Evolutionary conservation across 768 basidiomycete species (phyloP).

Genomic region (Naganishia vishniacii): DNA sequence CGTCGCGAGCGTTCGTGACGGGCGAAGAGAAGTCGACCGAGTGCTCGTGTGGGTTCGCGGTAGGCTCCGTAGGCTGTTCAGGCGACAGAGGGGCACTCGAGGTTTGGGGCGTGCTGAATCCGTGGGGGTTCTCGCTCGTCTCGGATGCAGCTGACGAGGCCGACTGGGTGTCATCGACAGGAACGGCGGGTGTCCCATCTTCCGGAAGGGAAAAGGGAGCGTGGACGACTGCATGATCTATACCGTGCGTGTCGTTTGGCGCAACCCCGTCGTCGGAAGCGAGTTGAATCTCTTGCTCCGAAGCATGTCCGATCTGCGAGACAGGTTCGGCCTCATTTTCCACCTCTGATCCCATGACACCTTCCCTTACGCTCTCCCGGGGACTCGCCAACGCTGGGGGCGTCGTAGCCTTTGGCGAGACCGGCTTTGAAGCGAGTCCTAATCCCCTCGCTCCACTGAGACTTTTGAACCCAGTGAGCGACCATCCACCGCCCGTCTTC

Average conservation of each 20-base stretch:
- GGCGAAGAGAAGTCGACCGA: conserved; percentile 21
- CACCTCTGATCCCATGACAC: not conserved
- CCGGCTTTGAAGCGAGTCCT: conserved; percentile 4
- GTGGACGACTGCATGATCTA: too few relatives aligned
- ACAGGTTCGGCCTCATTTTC: not conserved
- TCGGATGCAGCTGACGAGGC: conserved; percentile 15
- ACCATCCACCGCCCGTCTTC: conserved; percentile 18
- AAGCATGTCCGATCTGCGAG: not conserved
- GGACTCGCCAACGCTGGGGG: too few relatives aligned
- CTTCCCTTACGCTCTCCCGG: too few relatives aligned
- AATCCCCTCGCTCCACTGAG: conserved; percentile 19
- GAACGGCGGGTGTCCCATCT: too few relatives aligned
- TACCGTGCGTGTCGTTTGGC: too few relatives aligned
- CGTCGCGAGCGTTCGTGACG: not conserved
- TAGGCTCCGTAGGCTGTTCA: not conserved
- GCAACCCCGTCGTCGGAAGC: not conserved
- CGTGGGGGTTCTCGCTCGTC: conserved; percentile 28
- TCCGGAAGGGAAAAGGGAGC: too few relatives aligned
- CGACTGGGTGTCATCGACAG: conserved; percentile 2
- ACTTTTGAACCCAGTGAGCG: conserved; percentile 26
- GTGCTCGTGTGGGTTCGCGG: not conserved
- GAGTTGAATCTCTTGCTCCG: not conserved
- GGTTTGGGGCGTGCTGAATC: conserved; percentile 37
- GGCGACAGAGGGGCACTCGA: conserved; percentile 27
- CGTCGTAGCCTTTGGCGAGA: not conserved